Conservation (phyloP, 257 asterid genomes). For the Eustoma russellianum region DNA sequence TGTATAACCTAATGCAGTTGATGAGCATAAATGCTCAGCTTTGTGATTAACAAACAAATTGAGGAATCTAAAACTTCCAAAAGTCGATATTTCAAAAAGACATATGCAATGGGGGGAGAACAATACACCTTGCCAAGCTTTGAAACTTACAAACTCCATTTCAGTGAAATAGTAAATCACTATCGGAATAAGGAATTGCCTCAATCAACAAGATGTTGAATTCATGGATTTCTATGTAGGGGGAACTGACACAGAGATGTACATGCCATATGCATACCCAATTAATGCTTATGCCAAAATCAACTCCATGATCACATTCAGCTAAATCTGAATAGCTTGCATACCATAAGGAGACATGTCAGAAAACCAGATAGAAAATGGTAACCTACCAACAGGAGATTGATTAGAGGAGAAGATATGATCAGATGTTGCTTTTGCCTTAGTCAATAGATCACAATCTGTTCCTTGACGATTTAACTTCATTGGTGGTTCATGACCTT, state of each 20-base stretch:
- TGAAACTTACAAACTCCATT: no score
- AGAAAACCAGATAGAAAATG: constrained; percentile 12
- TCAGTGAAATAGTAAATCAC: no score
- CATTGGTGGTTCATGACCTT: constrained; percentile 26
- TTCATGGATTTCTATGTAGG: not conserved
- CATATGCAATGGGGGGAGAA: no score
- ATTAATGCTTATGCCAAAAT: constrained; percentile 2
- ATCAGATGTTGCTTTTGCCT: constrained; percentile 15
- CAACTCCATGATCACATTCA: not conserved
- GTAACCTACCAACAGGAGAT: constrained; percentile 32
- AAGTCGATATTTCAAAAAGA: no score
- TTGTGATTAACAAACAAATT: no score
- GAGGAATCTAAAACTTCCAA: no score
- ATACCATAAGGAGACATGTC: constrained; percentile 9
- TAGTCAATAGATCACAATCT: constrained; percentile 16
- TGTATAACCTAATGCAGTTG: no score
- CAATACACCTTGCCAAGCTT: no score
- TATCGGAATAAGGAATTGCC: no score
- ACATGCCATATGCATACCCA: not conserved
- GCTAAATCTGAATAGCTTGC: constrained; percentile 2
- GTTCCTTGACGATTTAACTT: constrained; percentile 23
- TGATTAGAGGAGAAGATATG: constrained; percentile 16
- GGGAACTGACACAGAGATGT: not conserved
- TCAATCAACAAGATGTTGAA: no score
- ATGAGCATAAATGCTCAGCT: no score